These are phyloP conservation scores for Allium fistulosum DNA, from an alignment of 106 monocot genomes.

Conservation along the genomic window DNA sequence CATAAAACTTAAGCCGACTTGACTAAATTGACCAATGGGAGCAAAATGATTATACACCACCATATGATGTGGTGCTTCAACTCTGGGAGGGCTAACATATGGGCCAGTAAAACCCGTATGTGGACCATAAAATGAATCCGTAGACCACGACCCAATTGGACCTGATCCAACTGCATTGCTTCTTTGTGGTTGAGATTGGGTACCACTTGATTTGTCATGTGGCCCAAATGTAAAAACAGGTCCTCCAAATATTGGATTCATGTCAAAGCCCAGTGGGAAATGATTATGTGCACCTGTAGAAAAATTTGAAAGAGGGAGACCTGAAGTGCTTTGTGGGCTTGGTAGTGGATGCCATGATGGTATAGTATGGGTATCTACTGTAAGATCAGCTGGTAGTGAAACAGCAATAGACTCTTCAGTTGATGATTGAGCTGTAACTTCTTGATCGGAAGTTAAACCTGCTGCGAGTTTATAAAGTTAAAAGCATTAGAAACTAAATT, in stretches of 20 bases:
- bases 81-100: constrained; percentile 64
- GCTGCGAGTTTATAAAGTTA: constrained; percentile 10
- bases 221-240: constrained; percentile 68
- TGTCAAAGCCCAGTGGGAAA: constrained; percentile 71
- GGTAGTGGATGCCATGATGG: constrained; percentile 70
- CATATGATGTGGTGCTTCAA: constrained; percentile 90
- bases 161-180: constrained; percentile 39
- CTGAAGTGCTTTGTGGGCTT: constrained; percentile 57
- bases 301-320: constrained; percentile 58
- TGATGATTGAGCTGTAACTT: constrained; percentile 33
- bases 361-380: constrained; percentile 66
- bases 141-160: constrained; percentile 57
- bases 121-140: constrained; percentile 78
- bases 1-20: constrained; percentile 80
- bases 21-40: constrained; percentile 78
- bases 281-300: constrained; percentile 54
- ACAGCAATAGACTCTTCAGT: constrained; percentile 68
- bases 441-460: constrained; percentile 22
- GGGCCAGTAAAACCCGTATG: constrained; percentile 76
- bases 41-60: constrained; percentile 94
- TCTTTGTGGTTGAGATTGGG: constrained; percentile 65
- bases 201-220: constrained; percentile 50
- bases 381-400: constrained; percentile 90
- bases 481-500: neutral
- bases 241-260: constrained; percentile 70